Evolutionary conservation across 139 green algal species (phyloP).

Genomic region (Chlamydomonas sp.): DNA sequence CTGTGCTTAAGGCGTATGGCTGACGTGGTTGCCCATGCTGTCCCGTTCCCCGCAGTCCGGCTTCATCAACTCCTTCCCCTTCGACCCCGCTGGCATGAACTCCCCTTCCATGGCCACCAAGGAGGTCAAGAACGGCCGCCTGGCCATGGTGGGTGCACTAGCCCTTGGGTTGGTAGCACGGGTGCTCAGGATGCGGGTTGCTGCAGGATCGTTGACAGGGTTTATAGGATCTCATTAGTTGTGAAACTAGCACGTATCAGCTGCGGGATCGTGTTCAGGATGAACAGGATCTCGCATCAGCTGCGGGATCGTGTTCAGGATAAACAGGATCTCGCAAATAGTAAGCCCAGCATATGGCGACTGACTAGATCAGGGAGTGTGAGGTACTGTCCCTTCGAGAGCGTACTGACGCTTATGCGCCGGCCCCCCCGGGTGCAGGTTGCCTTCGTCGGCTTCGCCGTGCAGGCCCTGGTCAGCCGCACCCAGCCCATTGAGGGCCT

Average conservation of each 20-base stretch:
- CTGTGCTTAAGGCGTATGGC: not conserved
- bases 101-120: slow-evolving; percentile 84
- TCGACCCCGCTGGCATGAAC: slow-evolving; percentile 87
- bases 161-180: not conserved
- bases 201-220: not conserved
- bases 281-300: too few relatives aligned
- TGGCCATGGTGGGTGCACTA: slow-evolving; percentile 82
- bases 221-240: too few relatives aligned
- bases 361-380: too few relatives aligned
- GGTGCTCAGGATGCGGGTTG: not conserved
- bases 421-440: slow-evolving; percentile 49
- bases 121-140: slow-evolving; percentile 98
- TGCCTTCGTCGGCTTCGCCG: slow-evolving; percentile 84
- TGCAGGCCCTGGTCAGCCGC: slow-evolving; percentile 65
- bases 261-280: too few relatives aligned
- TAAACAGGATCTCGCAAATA: too few relatives aligned
- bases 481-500: slow-evolving; percentile 73
- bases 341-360: too few relatives aligned
- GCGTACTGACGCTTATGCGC: not conserved
- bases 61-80: slow-evolving; percentile 87
- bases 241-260: too few relatives aligned
- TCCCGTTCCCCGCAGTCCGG: slow-evolving; percentile 67
- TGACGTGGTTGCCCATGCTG: not conserved
- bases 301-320: too few relatives aligned
- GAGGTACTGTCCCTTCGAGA: not conserved